Evolutionary conservation across 805 yeast genomes (phyloP), one percentile per base, ranked within the genome.

Genomic region (Sugiyamaella mastotermitis): DNA sequence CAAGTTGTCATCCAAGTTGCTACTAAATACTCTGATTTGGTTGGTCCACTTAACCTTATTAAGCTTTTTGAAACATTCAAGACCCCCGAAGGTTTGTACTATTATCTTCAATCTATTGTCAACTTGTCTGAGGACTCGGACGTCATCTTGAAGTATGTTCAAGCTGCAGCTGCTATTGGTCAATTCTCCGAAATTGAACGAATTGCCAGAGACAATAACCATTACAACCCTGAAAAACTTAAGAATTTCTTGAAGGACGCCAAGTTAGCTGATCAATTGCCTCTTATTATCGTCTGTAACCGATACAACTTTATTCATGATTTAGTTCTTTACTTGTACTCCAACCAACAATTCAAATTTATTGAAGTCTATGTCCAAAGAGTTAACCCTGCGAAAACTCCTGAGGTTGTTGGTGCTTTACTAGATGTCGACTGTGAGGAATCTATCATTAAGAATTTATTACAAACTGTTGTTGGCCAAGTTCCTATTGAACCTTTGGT

Each of bases 371-470:
- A 90, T 56, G 98, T 92, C 40, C 97, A 92, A 68, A 94, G 87
- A 60, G 97, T 92, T 37, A 92, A 92, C 65, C 95, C 98, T 38
- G 70, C 94, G 6, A 85, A 83, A 60, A 85, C 99, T 13, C 94
- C 98, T 5, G 94, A 88, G 63, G 99, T 92, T 47, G 76, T 92
- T 55, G 98, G 96, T 45, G 97, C 94, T 32, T 72, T 92, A 56
- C 70, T 92, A 50, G 99, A 92, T 60, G 97, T 92, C 51, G 99
- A 92, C 63, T 88, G 97, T 66, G 97, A 92, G 51, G 98, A 92
- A 63, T 63, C 66, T 41, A 81, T 86, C 52, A 86, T 92, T 59
- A 82, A 85, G 67, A 72, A 75, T 38, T 69, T 92, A 55, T 72
- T 92, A 51, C 74, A 72, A 56, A 80, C 94, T 17, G 97, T 90